A percentile compares a stretch with the other conserved stretches of the same genome.
These are phyloP conservation scores for Lactarius sp. DNA, from an alignment of 768 basidiomycete species.

Conservation along the genomic window DNA sequence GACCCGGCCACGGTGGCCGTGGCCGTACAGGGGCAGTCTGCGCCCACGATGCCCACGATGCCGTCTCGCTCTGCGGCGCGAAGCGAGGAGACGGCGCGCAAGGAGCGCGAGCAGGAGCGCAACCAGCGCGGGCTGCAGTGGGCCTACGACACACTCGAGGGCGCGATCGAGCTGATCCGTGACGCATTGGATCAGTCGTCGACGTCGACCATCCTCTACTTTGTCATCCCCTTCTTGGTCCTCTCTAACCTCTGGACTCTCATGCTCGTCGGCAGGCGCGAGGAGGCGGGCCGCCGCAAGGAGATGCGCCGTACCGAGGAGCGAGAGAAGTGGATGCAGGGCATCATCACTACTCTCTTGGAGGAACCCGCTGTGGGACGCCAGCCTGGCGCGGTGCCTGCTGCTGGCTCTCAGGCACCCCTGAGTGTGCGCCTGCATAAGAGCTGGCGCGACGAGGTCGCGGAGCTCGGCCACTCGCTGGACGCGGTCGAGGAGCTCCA, in stretches of 20 bases:
- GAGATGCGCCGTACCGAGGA: conserved; percentile 55
- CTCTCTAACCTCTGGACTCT: conserved; percentile 75
- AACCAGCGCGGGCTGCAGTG: conserved; percentile 74
- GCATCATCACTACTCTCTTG: conserved; percentile 63
- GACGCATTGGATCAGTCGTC: conserved; percentile 80
- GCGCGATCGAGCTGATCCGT: conserved; percentile 68
- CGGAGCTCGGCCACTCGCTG: conserved; percentile 15
- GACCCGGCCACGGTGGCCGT: conserved; percentile 53
- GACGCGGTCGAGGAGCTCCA: conserved; percentile 9
- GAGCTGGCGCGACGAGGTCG: conserved; percentile 18
- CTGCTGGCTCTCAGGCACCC: not conserved
- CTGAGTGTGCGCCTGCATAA: conserved; percentile 19
- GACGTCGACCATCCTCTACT: conserved; percentile 64
- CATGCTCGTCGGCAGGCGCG: conserved; percentile 44
- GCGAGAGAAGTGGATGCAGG: conserved; percentile 70
- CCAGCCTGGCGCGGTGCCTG: conserved; percentile 23
- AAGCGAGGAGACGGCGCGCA: conserved; percentile 38
- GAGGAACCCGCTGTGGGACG: conserved; percentile 58
- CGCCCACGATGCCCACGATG: conserved; percentile 25
- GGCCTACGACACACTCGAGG: conserved; percentile 84
- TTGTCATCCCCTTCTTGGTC: conserved; percentile 67
- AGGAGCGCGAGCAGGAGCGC: conserved; percentile 42
- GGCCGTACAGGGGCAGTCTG: conserved; percentile 36
- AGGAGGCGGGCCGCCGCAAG: conserved; percentile 43
- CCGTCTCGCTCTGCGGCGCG: conserved; percentile 22